A percentile compares a stretch with the other conserved stretches of the same genome.
Evolutionary conservation across 139 green algal genomes (phyloP).

Genomic region (Closterium sp.): DNA sequence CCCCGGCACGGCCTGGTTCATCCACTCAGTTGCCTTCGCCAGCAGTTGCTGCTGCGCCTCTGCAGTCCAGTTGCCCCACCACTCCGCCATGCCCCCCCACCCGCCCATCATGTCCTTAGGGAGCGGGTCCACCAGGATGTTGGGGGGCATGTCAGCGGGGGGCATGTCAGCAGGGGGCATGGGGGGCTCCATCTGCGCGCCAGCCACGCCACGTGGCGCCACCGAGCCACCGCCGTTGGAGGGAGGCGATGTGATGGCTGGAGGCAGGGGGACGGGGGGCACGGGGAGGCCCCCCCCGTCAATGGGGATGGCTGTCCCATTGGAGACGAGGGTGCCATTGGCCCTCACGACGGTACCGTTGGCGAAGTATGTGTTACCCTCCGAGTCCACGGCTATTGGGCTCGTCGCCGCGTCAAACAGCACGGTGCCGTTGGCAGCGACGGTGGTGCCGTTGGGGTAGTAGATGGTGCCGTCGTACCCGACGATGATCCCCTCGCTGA

Average conservation of each 20-base stretch:
- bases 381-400: not conserved
- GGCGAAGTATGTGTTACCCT: not conserved
- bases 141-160: too few relatives aligned
- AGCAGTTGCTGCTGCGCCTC: not conserved
- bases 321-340: not conserved
- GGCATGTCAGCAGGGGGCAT: not conserved
- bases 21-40: not conserved
- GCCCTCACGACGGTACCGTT: not conserved
- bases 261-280: not conserved
- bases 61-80: not conserved
- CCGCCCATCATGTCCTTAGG: not conserved
- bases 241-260: not conserved
- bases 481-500: not conserved
- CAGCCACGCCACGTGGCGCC: too few relatives aligned
- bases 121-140: not conserved
- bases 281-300: too few relatives aligned
- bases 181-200: not conserved
- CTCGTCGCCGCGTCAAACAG: not conserved
- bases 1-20: not conserved
- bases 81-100: not conserved
- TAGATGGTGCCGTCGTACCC: not conserved
- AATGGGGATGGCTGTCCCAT: not conserved
- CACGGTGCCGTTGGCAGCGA: not conserved
- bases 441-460: not conserved
- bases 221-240: not conserved